Conservation (phyloP, 257 asterid genomes). For the Solanum sparsipilum region DNA sequence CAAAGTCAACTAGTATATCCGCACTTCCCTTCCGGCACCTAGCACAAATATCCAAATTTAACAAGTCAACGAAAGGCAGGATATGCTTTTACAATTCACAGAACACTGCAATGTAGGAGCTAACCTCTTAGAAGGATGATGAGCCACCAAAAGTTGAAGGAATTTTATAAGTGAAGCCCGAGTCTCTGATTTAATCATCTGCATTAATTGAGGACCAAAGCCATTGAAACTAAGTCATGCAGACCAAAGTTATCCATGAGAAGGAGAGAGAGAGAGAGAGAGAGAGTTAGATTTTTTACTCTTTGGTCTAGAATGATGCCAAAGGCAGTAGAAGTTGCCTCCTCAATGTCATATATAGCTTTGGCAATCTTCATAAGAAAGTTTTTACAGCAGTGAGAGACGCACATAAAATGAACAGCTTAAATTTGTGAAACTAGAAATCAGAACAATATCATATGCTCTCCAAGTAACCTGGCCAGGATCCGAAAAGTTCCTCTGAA, state of each 20-base stretch:
- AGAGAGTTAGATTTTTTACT: constrained; percentile 24
- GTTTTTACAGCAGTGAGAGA: constrained; percentile 15
- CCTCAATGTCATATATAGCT: constrained; percentile 88
- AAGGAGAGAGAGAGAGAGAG: neutral
- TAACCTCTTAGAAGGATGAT: constrained; percentile 94
- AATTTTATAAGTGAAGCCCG: constrained; percentile 56
- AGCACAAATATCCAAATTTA: constrained; percentile 4
- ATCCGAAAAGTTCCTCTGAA: constrained; percentile 49
- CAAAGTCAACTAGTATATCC: constrained; percentile 78
- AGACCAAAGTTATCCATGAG: neutral
- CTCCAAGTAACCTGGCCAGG: constrained; percentile 50
- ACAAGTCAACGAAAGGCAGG: neutral
- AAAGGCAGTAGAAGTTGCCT: constrained; percentile 75
- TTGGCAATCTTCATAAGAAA: constrained; percentile 51
- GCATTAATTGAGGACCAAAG: constrained; percentile 3
- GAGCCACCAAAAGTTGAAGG: constrained; percentile 84
- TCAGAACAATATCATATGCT: neutral
- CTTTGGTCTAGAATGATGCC: constrained; percentile 61
- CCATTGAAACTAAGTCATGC: neutral
- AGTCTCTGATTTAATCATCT: constrained; percentile 83
- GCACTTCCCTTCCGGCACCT: constrained; percentile 98
- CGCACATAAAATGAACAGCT: neutral
- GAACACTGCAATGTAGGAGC: neutral
- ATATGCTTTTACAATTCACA: neutral
- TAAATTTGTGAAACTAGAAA: neutral